Base-by-base conservation (phyloP, 169 alveolate genomes). In the Babesia bovis region DNA sequence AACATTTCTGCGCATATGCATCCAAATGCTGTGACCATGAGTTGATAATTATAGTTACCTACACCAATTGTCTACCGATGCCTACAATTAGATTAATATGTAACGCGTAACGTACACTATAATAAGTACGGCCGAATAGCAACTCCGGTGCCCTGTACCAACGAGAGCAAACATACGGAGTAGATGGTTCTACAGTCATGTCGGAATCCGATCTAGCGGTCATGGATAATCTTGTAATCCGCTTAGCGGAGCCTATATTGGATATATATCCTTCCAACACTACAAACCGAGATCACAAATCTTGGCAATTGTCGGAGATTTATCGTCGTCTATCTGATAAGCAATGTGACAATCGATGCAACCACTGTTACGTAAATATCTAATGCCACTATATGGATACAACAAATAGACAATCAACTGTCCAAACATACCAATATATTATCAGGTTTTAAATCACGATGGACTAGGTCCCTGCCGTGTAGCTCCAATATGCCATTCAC, bases 131-230 rank as follows among this genome's bases (percentile, higher is more conserved):
- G 17, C 92, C 92, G 42, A 85, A 86, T 15, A 86, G 69, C 25
- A 86, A 53, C 55, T 86, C 92, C 3, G 92, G 92, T 9, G 92
- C 92, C 19, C 92, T 69, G 38, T 86, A 86, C 92, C 92, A 86
- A 45, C 92, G 52, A 7, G 92, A 86, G 42, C 92, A 86, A 2
- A 86, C 83, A 45, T 86, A 86, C 19, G 92, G 92, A 23, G 87
- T 86, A 13, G 92, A 86, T 44, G 69, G 75, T 38, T 52, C 77
- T 49, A 38, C 59, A 35, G 15, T 55, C 25, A 75, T 70, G 67
- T 72, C 86, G 38, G 55, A 44, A 49, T 83, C 82, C 13, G 86
- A 84, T 3, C 65, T 72, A 40, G 83, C 83, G 63, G 66, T 55
- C 66, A 75, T 65, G 53, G 40, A 44, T 10, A 44, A 65, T 49